Conservation (phyloP, 495 filamentous ascomycete species). For the Neurospora tetrasperma region DNA sequence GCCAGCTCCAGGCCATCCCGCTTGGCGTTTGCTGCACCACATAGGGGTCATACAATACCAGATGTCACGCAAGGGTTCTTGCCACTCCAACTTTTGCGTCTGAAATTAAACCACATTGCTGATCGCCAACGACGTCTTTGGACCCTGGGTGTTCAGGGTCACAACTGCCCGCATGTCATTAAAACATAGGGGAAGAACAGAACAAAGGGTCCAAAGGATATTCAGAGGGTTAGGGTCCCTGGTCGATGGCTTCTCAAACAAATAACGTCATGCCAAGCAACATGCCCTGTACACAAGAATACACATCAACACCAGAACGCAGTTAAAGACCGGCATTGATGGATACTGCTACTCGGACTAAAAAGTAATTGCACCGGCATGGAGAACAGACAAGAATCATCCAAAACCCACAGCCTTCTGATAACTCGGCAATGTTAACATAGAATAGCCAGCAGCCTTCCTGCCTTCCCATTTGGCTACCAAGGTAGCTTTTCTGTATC, state of each 20-base stretch:
- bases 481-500: neutral
- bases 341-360: neutral
- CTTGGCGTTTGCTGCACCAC: neutral
- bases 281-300: no score
- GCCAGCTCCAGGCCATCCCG: neutral
- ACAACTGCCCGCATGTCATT: neutral
- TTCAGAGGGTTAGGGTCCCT: neutral
- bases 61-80: neutral
- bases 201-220: neutral
- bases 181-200: neutral
- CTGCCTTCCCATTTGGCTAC: neutral
- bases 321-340: neutral
- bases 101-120: neutral
- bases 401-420: neutral
- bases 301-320: neutral
- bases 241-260: neutral
- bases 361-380: neutral
- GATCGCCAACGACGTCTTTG: neutral
- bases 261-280: neutral
- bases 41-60: neutral
- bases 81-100: neutral
- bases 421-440: neutral
- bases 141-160: neutral
- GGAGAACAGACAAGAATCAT: neutral
- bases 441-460: neutral